Evolutionary conservation across 1,139 yeast genomes (phyloP).

Genomic region (Blastobotrys raffinosifermentans): DNA sequence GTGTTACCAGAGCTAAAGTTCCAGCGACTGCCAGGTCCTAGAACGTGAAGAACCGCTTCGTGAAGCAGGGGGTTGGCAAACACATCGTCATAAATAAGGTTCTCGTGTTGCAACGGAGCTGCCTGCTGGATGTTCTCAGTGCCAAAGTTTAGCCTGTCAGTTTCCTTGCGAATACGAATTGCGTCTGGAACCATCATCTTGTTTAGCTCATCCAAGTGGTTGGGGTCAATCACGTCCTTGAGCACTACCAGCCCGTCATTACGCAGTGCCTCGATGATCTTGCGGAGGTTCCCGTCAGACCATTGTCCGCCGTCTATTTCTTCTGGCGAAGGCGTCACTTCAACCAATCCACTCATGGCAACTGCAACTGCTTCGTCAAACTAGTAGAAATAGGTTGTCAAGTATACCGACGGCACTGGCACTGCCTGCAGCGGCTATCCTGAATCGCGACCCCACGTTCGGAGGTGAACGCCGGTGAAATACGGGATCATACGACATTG

Average conservation of each 20-base stretch:
- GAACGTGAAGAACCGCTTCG: conserved; percentile 14
- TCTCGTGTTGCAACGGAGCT: conserved; percentile 15
- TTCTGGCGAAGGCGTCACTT: too few species aligned
- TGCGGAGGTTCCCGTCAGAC: conserved; percentile 13
- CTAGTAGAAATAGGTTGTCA: too few species aligned
- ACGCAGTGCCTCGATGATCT: conserved; percentile 16
- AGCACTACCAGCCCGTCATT: conserved; percentile 18
- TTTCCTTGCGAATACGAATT: conserved; percentile 8
- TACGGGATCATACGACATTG: too few species aligned
- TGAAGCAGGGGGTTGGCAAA: conserved; percentile 14
- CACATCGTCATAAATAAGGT: conserved; percentile 15
- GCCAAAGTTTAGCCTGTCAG: conserved; percentile 16
- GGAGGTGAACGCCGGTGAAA: too few species aligned
- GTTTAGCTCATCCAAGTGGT: conserved; percentile 16
- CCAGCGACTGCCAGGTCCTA: conserved; percentile 18
- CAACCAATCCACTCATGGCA: too few species aligned
- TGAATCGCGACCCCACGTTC: too few species aligned
- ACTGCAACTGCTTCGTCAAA: too few species aligned
- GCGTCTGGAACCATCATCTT: conserved; percentile 17
- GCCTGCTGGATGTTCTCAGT: conserved; percentile 21
- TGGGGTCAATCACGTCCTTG: conserved; percentile 15
- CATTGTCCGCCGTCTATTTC: conserved; percentile 14
- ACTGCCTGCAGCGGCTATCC: too few species aligned
- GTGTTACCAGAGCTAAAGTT: conserved; percentile 21
- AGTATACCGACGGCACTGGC: too few species aligned